Evolutionary conservation across 345 rosid genomes (phyloP), one percentile per base, ranked within the genome.

Genomic region (Cardiospermum halicacabum): DNA sequence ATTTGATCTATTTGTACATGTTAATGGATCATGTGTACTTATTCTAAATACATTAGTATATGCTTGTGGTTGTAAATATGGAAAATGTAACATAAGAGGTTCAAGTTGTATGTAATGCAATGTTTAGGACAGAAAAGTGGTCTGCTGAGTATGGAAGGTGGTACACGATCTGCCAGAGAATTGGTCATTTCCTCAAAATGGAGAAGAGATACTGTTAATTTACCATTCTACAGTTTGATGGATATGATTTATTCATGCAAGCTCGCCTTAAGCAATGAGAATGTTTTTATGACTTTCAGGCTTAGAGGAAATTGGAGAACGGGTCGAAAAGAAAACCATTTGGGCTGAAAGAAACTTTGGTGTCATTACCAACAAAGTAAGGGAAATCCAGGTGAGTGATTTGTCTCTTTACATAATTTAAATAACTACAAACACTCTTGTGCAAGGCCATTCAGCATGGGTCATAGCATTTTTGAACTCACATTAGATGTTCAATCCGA

Each of bases 101-200:
- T 39, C 59, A 73, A 81, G 67, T 68, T 71, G 76, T 74, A 75
- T 78, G 81, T 96, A 91, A 97, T 88, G 99, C 99, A 70, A 91
- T 94, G 74, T 94, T 94, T 64, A 97, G 99, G 75, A 84, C 92
- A 21, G 97, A 94, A 78, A 87, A 90, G 43, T 94, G 97, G 99
- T 96, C 99, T 11, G 97, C 97, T 16, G 97, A 91, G 63, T 94
- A 94, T 70, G 97, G 99, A 37, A 82, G 96, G 79, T 90, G 90
- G 97, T 91, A 94, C 74, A 88, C 99, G 53, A 89, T 94, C 32
- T 88, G 95, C 30, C 97, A 91, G 66, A 80, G 97, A 71, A 80
- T 94, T 47, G 99, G 99, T 62, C 97, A 96, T 0, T 82, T 94
- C 62, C 81, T 86, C 64, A 91, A 71, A 82, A 80, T 94, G 97